Base-by-base conservation (phyloP, 306 rosid genomes). In the Casuarina equisetifolia region DNA sequence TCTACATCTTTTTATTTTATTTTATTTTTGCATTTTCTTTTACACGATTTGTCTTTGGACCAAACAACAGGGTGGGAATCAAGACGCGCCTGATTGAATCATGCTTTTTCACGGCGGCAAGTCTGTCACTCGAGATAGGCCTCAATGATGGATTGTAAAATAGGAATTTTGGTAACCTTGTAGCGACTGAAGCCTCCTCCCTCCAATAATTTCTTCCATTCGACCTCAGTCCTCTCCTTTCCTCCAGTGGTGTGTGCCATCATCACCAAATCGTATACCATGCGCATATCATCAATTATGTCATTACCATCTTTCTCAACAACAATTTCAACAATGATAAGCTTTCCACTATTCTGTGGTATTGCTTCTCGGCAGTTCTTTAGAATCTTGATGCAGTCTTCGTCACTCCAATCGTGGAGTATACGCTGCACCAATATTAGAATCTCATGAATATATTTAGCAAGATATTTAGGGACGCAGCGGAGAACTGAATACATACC, bases 371-470 rank as follows among this genome's bases (percentile, higher is more conserved):
- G 1, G 53, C 53, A 49, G 11, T 90, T 89, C 84, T 81, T 73
- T 79, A 88, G 48, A 2, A 89, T 88, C 78, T 74, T 73, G 9
- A 87, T 19, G 85, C 93, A 86, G 16, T 80, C 71, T 15, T 44
- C 72, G 69, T 92, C 93, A 32, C 88, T 84, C 91, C 95, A 88
- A 38, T 85, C 89, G 50, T 90, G 93, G 73, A 92, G 70, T 58
- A 92, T 72, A 93, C 90, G 84, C 97, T 89, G 69, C 80, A 52
- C 4, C 0, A 7, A 16, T 51, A 25, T 25, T 25, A 25, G 32
- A 25, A 25, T 25, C 32, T 25, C 32, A 25, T 25, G 32, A 25
- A 25, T 25, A 25, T 25, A 25, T 25, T 25, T 25, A 25, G 32
- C 32, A 25, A 25, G 32, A 25, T 25, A 25, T 25, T 25, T 25